Evolutionary conservation across 2,329 filamentous ascomycete species (phyloP), one percentile per base, ranked within the genome.

Genomic region (Pestalotiopsis sp.): DNA sequence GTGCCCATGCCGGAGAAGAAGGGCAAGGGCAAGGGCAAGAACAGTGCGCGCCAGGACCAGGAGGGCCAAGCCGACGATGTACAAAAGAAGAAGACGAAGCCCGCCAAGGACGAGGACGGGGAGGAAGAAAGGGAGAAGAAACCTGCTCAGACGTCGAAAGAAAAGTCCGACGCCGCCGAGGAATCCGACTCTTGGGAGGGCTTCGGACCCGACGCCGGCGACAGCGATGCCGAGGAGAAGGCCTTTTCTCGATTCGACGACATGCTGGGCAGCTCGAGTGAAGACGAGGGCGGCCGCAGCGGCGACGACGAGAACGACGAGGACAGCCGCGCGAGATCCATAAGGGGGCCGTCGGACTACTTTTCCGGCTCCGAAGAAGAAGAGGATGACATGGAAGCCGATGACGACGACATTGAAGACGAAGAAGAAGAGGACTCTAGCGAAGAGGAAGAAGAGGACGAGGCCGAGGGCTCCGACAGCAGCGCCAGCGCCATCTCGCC

Each of bases 1-100:
- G 81, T 89, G 0, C 76, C 84, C 3, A 77, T 84, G 66, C 85
- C 86, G 0, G 82, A 84, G 57, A 85, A 82, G 74, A 78, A 74
- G 71, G 75, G 73, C 49, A 77, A 77, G 63, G 74, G 75, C 61
- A 81, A 80, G 72, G 70, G 68, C 0, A 76, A 77, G 68, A 77
- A 23, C 17, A 52, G 7, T 1, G 45, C 2, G 76, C 79, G 64
- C 73, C 70, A 4, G 80, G 58, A 66, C 49, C 57, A 45, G 65
- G 59, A 70, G 64, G 64, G 64, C 3, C 67, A 79, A 70, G 76
- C 75, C 11, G 70, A 70, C 12, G 77, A 76, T 59, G 79, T 78
- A 72, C 73, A 73, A 23, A 79, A 67, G 20, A 68, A 71, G 71
- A 72, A 73, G 23, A 79, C 66, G n/a, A 68, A 71, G 49, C 67